Evolutionary conservation across 805 yeast genomes (phyloP).

Genomic region (Kazachstania psychrophila): DNA sequence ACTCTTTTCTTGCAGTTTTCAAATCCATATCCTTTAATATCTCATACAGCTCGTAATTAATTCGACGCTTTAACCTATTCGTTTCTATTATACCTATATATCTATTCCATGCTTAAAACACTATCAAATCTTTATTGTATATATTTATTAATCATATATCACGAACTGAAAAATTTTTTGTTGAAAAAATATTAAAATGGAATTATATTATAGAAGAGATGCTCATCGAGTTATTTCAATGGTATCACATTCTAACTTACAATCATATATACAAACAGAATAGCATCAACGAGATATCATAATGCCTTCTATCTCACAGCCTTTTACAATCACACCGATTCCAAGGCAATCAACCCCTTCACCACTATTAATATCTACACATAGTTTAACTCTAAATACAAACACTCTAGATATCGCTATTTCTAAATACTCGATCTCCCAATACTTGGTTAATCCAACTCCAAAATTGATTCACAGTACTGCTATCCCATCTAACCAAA

Average conservation of each 20-base stretch:
- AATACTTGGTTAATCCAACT: slow-evolving; percentile 30
- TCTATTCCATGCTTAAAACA: not conserved
- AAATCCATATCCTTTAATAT: slow-evolving; percentile 1
- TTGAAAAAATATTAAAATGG: not conserved
- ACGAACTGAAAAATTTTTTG: slow-evolving; percentile 9
- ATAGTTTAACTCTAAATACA: slow-evolving; percentile 12
- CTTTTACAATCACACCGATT: slow-evolving; percentile 27
- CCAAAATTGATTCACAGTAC: slow-evolving; percentile 27
- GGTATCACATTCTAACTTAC: not conserved
- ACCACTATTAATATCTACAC: slow-evolving; percentile 8
- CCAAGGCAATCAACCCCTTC: slow-evolving; percentile 19
- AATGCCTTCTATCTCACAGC: slow-evolving; percentile 30
- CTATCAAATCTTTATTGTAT: too few relatives aligned
- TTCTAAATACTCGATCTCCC: slow-evolving; percentile 29
- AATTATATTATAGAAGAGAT: not conserved
- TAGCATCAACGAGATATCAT: not conserved
- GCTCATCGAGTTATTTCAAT: slow-evolving; percentile 1
- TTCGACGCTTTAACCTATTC: not conserved
- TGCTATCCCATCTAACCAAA: slow-evolving; percentile 29
- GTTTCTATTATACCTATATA: not conserved
- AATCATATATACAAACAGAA: not conserved
- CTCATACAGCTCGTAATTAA: not conserved
- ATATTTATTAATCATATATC: slow-evolving; percentile 3
- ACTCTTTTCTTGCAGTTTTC: not conserved
- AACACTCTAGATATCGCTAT: slow-evolving; percentile 29